Conservation (phyloP, 148 eudicot species). For the Bassia scoparia region DNA sequence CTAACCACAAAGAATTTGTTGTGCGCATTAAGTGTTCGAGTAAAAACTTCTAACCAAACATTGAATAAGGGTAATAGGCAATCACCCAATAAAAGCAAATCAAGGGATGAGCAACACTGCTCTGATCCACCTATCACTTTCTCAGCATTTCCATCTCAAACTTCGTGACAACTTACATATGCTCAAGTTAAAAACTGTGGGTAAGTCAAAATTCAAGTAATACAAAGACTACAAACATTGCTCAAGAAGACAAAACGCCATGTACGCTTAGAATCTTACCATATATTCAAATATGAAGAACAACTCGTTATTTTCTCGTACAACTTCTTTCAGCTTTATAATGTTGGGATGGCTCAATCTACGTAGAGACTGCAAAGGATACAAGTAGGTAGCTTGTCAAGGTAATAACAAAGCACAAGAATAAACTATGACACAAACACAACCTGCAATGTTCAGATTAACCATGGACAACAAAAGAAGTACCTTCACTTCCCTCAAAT, state of each 20-base stretch:
- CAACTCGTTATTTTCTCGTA: constrained; percentile 71
- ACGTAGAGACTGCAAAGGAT: constrained; percentile 61
- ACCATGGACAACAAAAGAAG: not conserved
- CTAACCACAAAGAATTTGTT: not conserved
- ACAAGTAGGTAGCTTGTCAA: constrained; percentile 12
- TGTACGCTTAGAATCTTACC: constrained; percentile 41
- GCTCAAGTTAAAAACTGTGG: not conserved
- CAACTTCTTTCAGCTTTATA: constrained; percentile 94
- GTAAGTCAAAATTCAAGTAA: not conserved
- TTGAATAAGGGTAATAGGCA: not conserved
- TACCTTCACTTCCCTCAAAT: constrained; percentile 95
- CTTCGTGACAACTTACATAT: not conserved
- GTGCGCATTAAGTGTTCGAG: not conserved
- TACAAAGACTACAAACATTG: not conserved
- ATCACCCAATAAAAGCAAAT: not conserved
- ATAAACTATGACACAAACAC: not conserved
- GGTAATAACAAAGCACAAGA: not conserved
- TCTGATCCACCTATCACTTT: not conserved
- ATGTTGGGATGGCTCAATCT: constrained; percentile 87
- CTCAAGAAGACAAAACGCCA: not conserved
- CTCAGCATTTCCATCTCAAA: not conserved
- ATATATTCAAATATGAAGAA: constrained; percentile 93
- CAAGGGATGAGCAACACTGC: not conserved
- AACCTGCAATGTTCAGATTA: not conserved
- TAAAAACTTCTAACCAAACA: not conserved